A percentile compares a stretch with the other conserved stretches of the same genome.
Evolutionary conservation across 208 protist species (phyloP).

Genomic region (Leishmania major): DNA sequence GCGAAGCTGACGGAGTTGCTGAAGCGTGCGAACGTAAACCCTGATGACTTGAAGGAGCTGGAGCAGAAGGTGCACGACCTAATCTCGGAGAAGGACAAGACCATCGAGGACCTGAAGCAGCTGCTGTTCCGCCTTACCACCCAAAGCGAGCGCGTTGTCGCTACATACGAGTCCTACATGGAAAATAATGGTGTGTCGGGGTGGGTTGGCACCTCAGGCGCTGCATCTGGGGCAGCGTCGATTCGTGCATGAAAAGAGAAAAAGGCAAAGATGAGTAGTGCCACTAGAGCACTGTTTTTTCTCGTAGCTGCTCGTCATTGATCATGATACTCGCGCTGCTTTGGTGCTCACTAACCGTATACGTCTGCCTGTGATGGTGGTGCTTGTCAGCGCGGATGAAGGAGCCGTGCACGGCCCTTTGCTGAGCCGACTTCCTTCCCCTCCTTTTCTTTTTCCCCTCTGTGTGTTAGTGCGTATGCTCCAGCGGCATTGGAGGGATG

Average conservation of each 20-base stretch:
- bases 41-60: conserved; percentile 88
- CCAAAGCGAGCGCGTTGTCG: conserved; percentile 63
- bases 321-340: not conserved
- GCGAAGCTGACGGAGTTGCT: conserved; percentile 94
- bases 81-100: conserved; percentile 95
- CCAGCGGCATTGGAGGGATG: not conserved
- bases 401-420: not conserved
- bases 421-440: not conserved
- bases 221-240: not conserved
- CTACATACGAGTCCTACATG: conserved; percentile 88
- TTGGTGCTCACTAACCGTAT: not conserved
- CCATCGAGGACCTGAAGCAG: conserved; percentile 95
- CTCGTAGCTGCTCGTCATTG: not conserved
- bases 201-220: conserved; percentile 20
- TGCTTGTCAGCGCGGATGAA: not conserved
- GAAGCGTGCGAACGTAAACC: conserved; percentile 94
- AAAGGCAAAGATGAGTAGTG: not conserved
- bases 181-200: conserved; percentile 73
- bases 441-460: not conserved
- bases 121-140: conserved; percentile 74
- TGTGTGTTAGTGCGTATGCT: not conserved
- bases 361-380: not conserved
- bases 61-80: conserved; percentile 96
- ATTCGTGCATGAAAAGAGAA: not conserved
- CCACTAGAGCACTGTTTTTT: not conserved